Evolutionary conservation across 2,329 filamentous ascomycete species (phyloP).

Genomic region (Xylaria sp.): DNA sequence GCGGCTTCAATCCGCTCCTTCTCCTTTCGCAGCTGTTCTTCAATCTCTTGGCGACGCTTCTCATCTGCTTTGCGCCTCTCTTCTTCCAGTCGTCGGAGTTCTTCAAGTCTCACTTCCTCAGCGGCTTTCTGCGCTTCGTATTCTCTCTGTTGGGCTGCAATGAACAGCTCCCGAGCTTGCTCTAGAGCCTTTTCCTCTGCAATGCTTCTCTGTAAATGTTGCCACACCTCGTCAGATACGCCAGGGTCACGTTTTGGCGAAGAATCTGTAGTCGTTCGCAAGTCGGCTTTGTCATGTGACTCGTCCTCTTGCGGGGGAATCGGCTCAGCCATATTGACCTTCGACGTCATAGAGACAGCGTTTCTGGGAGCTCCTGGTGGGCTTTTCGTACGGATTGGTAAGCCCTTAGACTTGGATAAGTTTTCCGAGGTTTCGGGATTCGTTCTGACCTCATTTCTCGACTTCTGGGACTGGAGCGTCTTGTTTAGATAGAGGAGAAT

Average conservation of each 20-base stretch:
- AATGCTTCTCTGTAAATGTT: conserved; percentile 21
- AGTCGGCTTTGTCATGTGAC: neutral
- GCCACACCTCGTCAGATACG: conserved; percentile 24
- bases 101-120: conserved; percentile 22
- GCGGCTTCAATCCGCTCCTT: conserved; percentile 11
- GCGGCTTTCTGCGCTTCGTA: conserved; percentile 14
- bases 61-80: conserved; percentile 25
- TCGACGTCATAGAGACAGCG: neutral
- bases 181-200: conserved; percentile 16
- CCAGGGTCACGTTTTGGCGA: conserved; percentile 21
- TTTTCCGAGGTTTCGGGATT: neutral
- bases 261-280: neutral
- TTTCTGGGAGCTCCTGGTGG: conserved; percentile 2
- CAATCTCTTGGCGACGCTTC: conserved; percentile 16
- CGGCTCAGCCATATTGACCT: conserved; percentile 1
- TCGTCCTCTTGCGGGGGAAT: conserved; percentile 5
- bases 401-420: neutral
- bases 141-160: conserved; percentile 25
- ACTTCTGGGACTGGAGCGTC: conserved; percentile 11
- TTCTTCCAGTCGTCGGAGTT: conserved; percentile 18
- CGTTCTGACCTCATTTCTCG: conserved; percentile 1
- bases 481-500: conserved; percentile 15
- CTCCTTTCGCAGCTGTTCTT: conserved; percentile 23
- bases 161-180: conserved; percentile 20
- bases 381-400: conserved; percentile 14